Base-by-base conservation (phyloP, 768 basidiomycete genomes). In the Postia placenta region DNA sequence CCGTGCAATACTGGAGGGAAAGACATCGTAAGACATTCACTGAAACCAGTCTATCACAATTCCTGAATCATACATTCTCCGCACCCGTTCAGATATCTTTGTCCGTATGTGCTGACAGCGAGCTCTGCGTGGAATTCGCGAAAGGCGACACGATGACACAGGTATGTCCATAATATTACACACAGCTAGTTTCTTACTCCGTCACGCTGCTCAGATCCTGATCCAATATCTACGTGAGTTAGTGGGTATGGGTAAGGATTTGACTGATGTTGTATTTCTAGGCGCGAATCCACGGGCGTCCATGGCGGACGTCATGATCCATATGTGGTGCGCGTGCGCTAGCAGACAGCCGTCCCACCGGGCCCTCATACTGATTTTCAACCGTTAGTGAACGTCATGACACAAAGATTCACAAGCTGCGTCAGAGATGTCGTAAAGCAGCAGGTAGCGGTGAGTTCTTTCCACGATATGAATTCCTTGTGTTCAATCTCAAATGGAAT, bases 101-200 rank as follows among this genome's bases (percentile, higher is more conserved):
- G 4, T 55, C 60, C 1, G 54, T 56, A 0, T 61, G 60, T 30
- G 48, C 55, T 35, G 62, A 63, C 28, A 33, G 48, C 24, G 60
- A 61, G 42, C 49, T 36, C 19, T 41, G 53, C 7, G 61, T 55
- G 55, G 62, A 61, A 33, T 19, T 42, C 19, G 55, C 54, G 17
- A 48, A 43, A 12, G 30, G 30, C 30, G 39, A 39, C 22, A 56
- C 58, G 36, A 44, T 59, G 50, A 58, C 58, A 11, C 42, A 27
- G 20, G 51, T 54, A 17, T 30, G 42, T 24, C 26, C 11, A 20
- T 5, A 3, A 19, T 11, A 5, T 14, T 6, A 20, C 17, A 20
- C 40, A 15, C 20, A 17, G 12, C 14, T 41, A 20, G 7, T 3
- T n/a, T 20, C 19, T 1, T 24, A 48, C 35, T 30, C 38, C 5